Conservation (phyloP, 179 eudicot species). For the Dionaea muscipula region DNA sequence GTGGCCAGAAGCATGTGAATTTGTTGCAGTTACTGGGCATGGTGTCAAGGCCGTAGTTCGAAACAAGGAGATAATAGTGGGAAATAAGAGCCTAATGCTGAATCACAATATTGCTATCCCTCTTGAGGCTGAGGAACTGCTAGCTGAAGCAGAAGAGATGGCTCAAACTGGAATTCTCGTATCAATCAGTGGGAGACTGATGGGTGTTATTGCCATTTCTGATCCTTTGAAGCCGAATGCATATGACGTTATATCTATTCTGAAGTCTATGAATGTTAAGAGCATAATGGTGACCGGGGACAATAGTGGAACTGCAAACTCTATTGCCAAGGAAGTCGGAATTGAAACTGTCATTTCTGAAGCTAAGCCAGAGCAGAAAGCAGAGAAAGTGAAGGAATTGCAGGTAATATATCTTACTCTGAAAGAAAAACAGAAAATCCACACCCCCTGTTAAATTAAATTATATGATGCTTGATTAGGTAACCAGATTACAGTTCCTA, state of each 20-base stretch:
- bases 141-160: slow-evolving; percentile 49
- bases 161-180: slow-evolving; percentile 89
- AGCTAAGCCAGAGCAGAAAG: slow-evolving; percentile 79
- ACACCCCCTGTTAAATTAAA: too few relatives aligned
- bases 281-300: slow-evolving; percentile 92
- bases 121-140: slow-evolving; percentile 50
- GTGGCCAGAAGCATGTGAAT: slow-evolving; percentile 60
- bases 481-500: too few relatives aligned
- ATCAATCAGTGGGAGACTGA: slow-evolving; percentile 38
- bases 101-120: slow-evolving; percentile 36
- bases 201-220: slow-evolving; percentile 64
- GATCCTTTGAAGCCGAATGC: slow-evolving; percentile 82
- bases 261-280: slow-evolving; percentile 65
- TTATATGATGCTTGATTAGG: too few relatives aligned
- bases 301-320: slow-evolving; percentile 80
- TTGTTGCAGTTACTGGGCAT: slow-evolving; percentile 56
- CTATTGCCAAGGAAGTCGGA: slow-evolving; percentile 70
- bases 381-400: slow-evolving; percentile 63
- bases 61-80: slow-evolving; percentile 50
- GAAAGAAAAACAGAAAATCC: not conserved
- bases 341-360: slow-evolving; percentile 73
- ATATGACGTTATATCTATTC: slow-evolving; percentile 54
- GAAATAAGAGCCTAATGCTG: slow-evolving; percentile 68
- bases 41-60: slow-evolving; percentile 63
- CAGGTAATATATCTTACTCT: slow-evolving; percentile 39